Evolutionary conservation across 2,329 filamentous ascomycete species (phyloP), one percentile per base, ranked within the genome.

Genomic region (Tympanopsis confertula): DNA sequence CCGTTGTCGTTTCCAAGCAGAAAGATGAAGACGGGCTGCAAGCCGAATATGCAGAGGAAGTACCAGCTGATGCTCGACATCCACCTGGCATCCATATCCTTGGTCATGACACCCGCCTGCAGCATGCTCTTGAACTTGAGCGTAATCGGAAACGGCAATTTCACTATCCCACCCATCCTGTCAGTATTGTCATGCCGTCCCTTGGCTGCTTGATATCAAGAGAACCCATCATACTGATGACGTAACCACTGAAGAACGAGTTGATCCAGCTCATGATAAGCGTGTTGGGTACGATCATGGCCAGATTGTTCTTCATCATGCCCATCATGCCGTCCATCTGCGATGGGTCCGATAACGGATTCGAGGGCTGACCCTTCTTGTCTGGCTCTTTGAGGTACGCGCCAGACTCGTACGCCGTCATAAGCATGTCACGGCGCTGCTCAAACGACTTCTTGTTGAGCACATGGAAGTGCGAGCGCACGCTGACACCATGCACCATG

Each of bases 311-410:
- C 74, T 98, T 98, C 86, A 98, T 94, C 86, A 94, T 94, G 48
- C 91, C 89, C 91, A 98, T 98, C 91, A 98, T 98, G 48, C 88
- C 89, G 56, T 98, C 93, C 91, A 98, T 98, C 41, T 86, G 86
- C 35, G 82, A 82, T 17, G 93, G 93, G 58, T 98, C 91, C 10
- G 82, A 85, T 76, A 98, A 87, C 3, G 91, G 91, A 62, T 96
- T 98, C 26, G 86, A 78, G 15, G 87, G 82, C 62, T 95, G 85
- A 38, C 88, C 88, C 54, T 83, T 80, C 52, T 70, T 76, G 39
- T 91, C 85, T 2, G 87, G 88, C 45, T 93, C 85, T 56, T 94
- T 95, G 35, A 98, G 68, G 55, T 87, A 98, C 22, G 75, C 75
- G 35, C 93, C 91, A 18, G 77, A 81, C 58, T 95, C 85, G 63